Evolutionary conservation across 306 rosid species (phyloP), one percentile per base, ranked within the genome.

Genomic region (Quercus rubra): DNA sequence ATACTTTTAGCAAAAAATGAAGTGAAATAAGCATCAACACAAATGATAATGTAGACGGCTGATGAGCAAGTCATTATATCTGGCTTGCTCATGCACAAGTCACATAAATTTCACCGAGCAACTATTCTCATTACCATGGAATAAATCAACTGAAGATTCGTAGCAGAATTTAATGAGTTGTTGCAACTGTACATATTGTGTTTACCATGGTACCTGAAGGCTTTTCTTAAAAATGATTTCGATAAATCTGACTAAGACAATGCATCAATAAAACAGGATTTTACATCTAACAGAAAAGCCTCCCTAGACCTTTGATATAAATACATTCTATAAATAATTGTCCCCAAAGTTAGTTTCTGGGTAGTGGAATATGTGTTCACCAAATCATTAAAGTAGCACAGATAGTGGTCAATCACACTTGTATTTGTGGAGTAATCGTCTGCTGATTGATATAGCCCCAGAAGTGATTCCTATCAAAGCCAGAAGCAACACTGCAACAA

Each of bases 401-500:
- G 49, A 41, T 31, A 6, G 17, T 25, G 12, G 43, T 84, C 71
- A 84, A 28, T 86, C 86, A 66, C 52, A 76, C 83, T 86, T 83
- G 64, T 75, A 69, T 69, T 86, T 86, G n/a, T 30, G 77, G 49
- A 55, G 56, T 31, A 83, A 76, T 38, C 75, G 63, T 62, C 89
- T 77, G 70, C 78, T 80, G 4, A 75, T 62, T 52, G 67, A 74
- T 61, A 70, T 27, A 67, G 73, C 63, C 23, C 54, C 81, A 81
- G 43, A 86, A 43, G 59, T 52, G 38, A 35, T n/a, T 6, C 81
- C 89, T 30, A 62, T 5, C 72, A 80, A 55, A 80, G 57, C 21
- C 31, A 83, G 30, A 51, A 86, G 33, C 62, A 74, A 67, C 55
- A 70, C 89, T 86, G 89, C 86, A 86, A 79, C 21, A 79, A 46